phyloP scores from a whole-genome alignment of 1,284 basidiomycete genomes.

The Apiotrichum veenhuisii region DNA sequence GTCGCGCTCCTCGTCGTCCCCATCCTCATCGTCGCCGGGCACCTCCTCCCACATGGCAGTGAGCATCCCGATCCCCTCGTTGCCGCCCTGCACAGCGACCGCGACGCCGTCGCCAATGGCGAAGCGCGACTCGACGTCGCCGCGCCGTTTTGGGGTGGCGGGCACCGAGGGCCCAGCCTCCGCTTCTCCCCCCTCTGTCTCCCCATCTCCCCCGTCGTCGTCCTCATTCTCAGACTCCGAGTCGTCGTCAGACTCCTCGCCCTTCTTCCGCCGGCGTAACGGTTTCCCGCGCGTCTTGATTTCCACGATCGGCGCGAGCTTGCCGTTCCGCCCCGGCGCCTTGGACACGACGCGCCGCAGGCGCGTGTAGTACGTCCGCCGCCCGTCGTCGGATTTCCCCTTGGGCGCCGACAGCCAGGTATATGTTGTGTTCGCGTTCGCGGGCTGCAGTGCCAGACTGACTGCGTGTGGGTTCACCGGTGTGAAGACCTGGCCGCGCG shows the following conservation, averaged over 20 bases:
- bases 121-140: slow-evolving; percentile 27
- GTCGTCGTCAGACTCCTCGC: neutral
- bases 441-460: neutral
- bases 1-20: slow-evolving; percentile 7
- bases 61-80: slow-evolving; percentile 44
- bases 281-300: neutral
- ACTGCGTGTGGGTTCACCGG: slow-evolving; percentile 18
- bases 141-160: neutral
- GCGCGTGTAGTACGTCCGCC: neutral
- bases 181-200: neutral
- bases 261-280: neutral
- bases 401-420: slow-evolving; percentile 24
- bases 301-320: neutral
- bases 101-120: slow-evolving; percentile 45
- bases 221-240: neutral
- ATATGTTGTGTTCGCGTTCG: slow-evolving; percentile 21
- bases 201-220: neutral
- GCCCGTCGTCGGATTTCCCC: neutral
- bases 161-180: neutral
- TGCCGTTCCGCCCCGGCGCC: neutral
- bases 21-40: slow-evolving; percentile 17
- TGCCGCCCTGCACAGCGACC: slow-evolving; percentile 40
- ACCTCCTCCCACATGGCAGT: slow-evolving; percentile 42
- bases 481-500: slow-evolving; percentile 37
- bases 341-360: neutral